Evolutionary conservation across 176 grass and related monocot genomes (phyloP), one percentile per base, ranked within the genome.

Genomic region (Oryza punctata): DNA sequence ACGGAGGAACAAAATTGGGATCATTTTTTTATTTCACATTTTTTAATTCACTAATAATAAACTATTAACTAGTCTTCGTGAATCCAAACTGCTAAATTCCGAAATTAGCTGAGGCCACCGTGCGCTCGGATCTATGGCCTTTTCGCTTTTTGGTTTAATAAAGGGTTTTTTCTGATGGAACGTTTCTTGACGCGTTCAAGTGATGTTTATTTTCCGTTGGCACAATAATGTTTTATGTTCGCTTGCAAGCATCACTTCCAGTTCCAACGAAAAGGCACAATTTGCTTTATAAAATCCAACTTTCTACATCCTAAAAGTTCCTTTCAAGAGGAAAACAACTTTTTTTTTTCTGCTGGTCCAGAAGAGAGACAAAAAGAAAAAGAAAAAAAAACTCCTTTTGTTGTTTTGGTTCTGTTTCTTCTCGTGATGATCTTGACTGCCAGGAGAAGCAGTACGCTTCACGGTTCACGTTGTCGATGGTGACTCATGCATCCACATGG

Each of bases 351-450:
- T 75, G 37, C 61, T 35, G 63, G n/a, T 25, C 41, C 3, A 10
- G 57, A 61, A n/a, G 8, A 24, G 7, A 61, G 57, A 61, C 7
- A 61, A 61, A 61, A 61, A 24, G 43, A 4, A 49, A 75, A 64
- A 52, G 32, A 35, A 4, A 45, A 70, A 57, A 43, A 72, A 73
- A 28, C 24, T 2, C 10, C 63, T 89, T 49, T 52, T 41, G 15
- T 76, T 65, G 21, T 76, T 65, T 59, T 32, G 7, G 43, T 21
- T 81, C 16, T 67, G 73, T 38, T 25, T 25, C 57, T 81, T 32
- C 84, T 63, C 73, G 83, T 90, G 79, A 82, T 86, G 78, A 33
- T 33, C 67, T 82, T 86, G 50, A 77, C 66, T 67, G 45, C 24
- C 77, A 73, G 67, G 33, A 41, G 14, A 44, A 41, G 21, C 33